These are phyloP conservation scores for Camellia sinensis DNA, from an alignment of 148 eudicot genomes.

Conservation along the genomic window DNA sequence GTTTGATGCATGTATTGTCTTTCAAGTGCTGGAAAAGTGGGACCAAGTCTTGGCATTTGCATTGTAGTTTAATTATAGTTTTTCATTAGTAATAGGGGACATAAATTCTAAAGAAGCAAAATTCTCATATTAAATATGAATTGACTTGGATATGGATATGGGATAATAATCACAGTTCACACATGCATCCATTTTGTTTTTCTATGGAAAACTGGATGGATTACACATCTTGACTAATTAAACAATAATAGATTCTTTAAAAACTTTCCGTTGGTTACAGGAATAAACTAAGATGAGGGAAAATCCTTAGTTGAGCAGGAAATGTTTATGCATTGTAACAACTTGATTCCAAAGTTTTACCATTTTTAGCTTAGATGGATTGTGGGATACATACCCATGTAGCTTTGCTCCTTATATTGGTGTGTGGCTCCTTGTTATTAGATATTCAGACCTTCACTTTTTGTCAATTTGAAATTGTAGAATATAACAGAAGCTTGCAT, in stretches of 20 bases:
- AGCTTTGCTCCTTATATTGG: not conserved
- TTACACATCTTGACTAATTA: not conserved
- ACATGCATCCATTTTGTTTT: not conserved
- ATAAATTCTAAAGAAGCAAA: not conserved
- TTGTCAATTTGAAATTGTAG: not conserved
- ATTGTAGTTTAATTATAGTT: not conserved
- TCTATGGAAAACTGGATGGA: not conserved
- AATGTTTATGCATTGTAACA: not conserved
- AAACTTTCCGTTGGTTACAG: not conserved
- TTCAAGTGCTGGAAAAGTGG: not conserved
- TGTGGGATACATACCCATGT: not conserved
- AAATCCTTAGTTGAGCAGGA: not conserved
- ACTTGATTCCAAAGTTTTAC: not conserved
- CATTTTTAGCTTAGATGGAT: not conserved
- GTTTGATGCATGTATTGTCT: not conserved
- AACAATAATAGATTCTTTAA: not conserved
- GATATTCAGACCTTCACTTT: not conserved
- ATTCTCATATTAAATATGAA: not conserved
- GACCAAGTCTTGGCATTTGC: not conserved
- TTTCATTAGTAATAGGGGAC: not conserved
- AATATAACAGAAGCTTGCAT: not conserved
- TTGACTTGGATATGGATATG: not conserved
- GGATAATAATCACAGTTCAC: not conserved
- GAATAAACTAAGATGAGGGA: not conserved
- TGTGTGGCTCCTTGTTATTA: not conserved